Percentiles rank a stretch among this genome's conserved stretches.
Conservation (phyloP, 108 stramenopile genomes). For the Tribonema minus region DNA sequence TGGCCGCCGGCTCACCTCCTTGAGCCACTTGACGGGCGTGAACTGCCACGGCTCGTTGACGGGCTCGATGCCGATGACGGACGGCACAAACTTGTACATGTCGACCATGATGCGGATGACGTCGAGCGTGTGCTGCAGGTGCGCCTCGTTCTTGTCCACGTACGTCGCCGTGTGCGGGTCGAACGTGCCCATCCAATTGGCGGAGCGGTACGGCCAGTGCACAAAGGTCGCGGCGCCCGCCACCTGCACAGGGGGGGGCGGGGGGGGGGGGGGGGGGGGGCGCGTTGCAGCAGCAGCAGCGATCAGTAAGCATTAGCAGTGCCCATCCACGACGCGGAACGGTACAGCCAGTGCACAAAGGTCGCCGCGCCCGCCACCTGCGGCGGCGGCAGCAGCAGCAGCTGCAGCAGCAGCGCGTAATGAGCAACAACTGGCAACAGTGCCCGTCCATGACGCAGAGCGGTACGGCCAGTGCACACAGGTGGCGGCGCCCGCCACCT, state of each 20-base stretch:
- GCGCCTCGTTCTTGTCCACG: conserved; percentile 63
- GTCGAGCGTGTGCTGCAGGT: conserved; percentile 70
- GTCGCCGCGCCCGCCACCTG: conserved; percentile 56
- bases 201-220: conserved; percentile 80
- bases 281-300: too few relatives aligned
- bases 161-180: conserved; percentile 64
- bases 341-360: conserved; percentile 78
- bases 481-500: conserved; percentile 55
- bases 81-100: conserved; percentile 69
- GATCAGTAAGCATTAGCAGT: too few relatives aligned
- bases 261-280: too few relatives aligned
- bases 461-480: conserved; percentile 81
- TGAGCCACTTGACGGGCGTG: conserved; percentile 67
- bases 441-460: conserved; percentile 76
- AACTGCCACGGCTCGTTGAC: conserved; percentile 91
- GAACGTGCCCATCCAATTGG: conserved; percentile 77
- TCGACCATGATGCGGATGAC: conserved; percentile 72
- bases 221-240: conserved; percentile 61
- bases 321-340: conserved; percentile 80
- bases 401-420: too few relatives aligned
- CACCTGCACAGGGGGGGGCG: conserved; percentile 38
- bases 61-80: conserved; percentile 79
- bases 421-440: too few relatives aligned
- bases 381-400: too few relatives aligned
- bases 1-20: too few relatives aligned